Base-by-base conservation (phyloP, 129 eudicot genomes). In the Smallanthus sonchifolius region DNA sequence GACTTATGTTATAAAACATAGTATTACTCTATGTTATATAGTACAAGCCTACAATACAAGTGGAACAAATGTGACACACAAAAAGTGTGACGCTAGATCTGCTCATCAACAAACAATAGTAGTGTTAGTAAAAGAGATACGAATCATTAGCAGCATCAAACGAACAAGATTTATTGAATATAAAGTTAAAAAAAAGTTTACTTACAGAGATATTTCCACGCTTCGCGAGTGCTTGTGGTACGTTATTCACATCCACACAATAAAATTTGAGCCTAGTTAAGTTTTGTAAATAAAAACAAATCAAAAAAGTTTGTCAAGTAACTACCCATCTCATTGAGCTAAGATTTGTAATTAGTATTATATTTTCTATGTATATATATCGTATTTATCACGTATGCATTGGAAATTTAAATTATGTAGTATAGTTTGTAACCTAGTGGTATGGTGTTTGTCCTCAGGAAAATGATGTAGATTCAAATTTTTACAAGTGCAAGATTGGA, bases 181-280 rank as follows among this genome's bases (percentile, higher is more conserved):
- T 8, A 38, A 59, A 68, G 2, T 38, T 63, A 15, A 16, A 28
- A 34, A 47, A 15, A 0, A 24, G n/a, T n/a, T 24, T 42, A 87
- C 90, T 8, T 85, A 93, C 98, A 4, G 96, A 84, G 37, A 93
- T 77, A 24, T 90, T 90, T 72, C 96, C 98, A 0, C 98, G 92
- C 84, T 93, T 93, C 51, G 90, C 97, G 5, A 93, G 91, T 32
- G 87, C 64, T 74, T 90, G 97, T 52, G 97, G 96, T 68, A 93
- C 97, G 1, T 90, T 93, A 89, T 93, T 93, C 69, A 93, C 98
- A 77, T 93, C 97, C 80, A 93, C 98, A 9, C 32, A 84, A 65
- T 88, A 93, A 69, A 90, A 84, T 45, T 79, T 88, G 68, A 93
- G 44, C 81, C 98, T 93, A 62, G 14, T 51, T 35, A 67, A 42